Evolutionary conservation across 139 green algal species (phyloP), one percentile per base, ranked within the genome.

Genomic region (Gonium pectorale): DNA sequence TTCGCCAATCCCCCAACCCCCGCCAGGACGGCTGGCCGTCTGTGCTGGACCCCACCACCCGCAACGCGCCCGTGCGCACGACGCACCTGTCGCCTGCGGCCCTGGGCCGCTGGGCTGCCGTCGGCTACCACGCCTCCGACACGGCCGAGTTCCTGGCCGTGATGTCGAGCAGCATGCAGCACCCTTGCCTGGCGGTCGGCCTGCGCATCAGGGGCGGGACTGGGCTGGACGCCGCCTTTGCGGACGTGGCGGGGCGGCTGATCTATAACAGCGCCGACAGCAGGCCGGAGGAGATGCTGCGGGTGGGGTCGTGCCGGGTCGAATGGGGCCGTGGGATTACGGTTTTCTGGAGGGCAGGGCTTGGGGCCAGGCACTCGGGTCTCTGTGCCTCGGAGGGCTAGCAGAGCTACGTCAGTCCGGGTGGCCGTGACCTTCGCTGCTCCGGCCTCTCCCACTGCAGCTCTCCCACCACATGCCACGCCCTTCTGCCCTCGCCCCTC

Each of bases 11-110:
- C n/a, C n/a, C n/a, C n/a, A n/a, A n/a, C n/a, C n/a, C 46, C 46
- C 46, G 46, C 46, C 75, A 83, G 77, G 77, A 38, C n/a, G 77
- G 77, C 7, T 83, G 77, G 77, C 41, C 60, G 2, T n/a, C 51
- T 3, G 64, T 43, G 0, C 31, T 72, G 60, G 77, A 73, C 19
- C 77, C 77, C 33, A 29, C n/a, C 52, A 41, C 60, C 8, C 26
- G 24, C 43, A 83, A 60, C 29, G n/a, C 60, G 7, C 33, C 77
- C 29, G 77, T 83, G 27, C 60, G 77, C 22, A 52, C 60, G 24
- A 59, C 19, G 9, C 59, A 82, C 38, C 75, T 82, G 3, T 72
- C 59, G 13, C 59, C 59, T 3, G 40, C 60, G 13, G 41, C n/a
- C 40, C 37, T 82, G 5, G 21, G 29, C 13, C 5, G 13, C 5